A percentile compares a stretch with the other conserved stretches of the same genome.
These are phyloP conservation scores for Sordaria brevicollis DNA, from an alignment of 495 filamentous ascomycete genomes.

Conservation along the genomic window DNA sequence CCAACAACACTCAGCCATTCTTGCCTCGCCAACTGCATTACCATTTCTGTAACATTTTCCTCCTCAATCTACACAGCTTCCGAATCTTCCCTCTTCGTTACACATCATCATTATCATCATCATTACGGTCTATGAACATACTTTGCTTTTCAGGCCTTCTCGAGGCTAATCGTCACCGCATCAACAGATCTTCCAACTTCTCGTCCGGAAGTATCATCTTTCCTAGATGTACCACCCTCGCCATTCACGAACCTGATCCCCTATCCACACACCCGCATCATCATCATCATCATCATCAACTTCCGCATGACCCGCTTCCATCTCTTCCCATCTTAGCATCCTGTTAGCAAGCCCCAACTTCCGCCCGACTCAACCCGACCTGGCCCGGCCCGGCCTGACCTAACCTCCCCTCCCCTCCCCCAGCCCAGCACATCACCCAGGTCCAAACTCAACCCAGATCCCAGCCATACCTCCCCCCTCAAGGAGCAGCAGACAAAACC, in stretches of 20 bases:
- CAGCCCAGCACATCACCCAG: background rate
- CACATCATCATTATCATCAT: background rate
- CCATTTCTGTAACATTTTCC: background rate
- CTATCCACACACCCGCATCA: background rate
- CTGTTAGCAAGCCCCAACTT: too few relatives aligned
- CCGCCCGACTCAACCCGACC: background rate
- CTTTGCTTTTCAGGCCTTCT: background rate
- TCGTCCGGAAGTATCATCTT: background rate
- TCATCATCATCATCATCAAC: too few relatives aligned
- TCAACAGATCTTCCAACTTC: background rate
- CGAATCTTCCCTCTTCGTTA: background rate
- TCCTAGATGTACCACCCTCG: background rate
- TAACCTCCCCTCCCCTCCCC: too few relatives aligned
- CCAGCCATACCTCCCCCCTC: too few relatives aligned
- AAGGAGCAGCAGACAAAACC: background rate
- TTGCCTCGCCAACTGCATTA: background rate
- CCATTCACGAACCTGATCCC: background rate
- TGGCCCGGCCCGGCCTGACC: background rate
- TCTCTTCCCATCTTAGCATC: too few relatives aligned
- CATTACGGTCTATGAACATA: background rate
- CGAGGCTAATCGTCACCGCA: background rate
- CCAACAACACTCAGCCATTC: background rate
- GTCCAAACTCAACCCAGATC: background rate
- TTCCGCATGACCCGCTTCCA: too few relatives aligned
- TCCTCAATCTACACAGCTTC: background rate